A percentile compares a stretch with the other conserved stretches of the same genome.
phyloP scores from a whole-genome alignment of 177 flowering plant species.

The Vitis hybrid region DNA sequence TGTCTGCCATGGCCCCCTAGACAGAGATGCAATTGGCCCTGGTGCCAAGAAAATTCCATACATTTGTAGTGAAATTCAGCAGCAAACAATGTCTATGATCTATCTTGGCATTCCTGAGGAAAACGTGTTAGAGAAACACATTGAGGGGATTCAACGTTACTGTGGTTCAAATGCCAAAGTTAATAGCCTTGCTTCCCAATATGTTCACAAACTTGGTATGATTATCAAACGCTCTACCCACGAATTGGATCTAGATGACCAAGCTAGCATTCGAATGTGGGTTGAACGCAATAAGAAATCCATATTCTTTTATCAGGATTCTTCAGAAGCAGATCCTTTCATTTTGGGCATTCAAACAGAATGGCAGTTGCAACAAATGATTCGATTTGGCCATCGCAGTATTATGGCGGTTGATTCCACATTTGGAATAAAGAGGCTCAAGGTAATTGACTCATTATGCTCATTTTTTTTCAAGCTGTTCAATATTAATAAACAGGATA shows the following conservation, averaged over 20 bases:
- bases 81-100: slow-evolving; percentile 96
- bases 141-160: slow-evolving; percentile 87
- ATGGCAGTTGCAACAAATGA: slow-evolving; percentile 97
- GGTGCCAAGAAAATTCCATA: slow-evolving; percentile 90
- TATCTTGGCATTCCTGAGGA: slow-evolving; percentile 95
- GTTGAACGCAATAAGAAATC: slow-evolving; percentile 82
- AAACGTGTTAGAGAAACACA: slow-evolving; percentile 83
- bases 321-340: slow-evolving; percentile 75
- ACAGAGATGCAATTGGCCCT: slow-evolving; percentile 96
- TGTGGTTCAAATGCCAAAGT: slow-evolving; percentile 75
- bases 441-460: slow-evolving; percentile 37
- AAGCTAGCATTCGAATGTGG: slow-evolving; percentile 90
- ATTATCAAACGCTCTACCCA: slow-evolving; percentile 85
- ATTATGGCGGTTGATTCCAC: slow-evolving; percentile 89
- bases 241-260: slow-evolving; percentile 94
- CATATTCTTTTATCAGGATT: slow-evolving; percentile 77
- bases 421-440: slow-evolving; percentile 90
- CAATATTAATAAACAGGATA: neutral
- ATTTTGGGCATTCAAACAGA: slow-evolving; percentile 94
- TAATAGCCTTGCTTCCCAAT: slow-evolving; percentile 77
- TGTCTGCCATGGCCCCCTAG: slow-evolving; percentile 97
- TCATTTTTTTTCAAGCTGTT: slow-evolving; percentile 8
- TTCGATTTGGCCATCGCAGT: slow-evolving; percentile 90
- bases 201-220: slow-evolving; percentile 91
- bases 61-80: slow-evolving; percentile 86